Evolutionary conservation across 106 monocot genomes (phyloP), one percentile per base, ranked within the genome.

Genomic region (Narthecium ossifragum): DNA sequence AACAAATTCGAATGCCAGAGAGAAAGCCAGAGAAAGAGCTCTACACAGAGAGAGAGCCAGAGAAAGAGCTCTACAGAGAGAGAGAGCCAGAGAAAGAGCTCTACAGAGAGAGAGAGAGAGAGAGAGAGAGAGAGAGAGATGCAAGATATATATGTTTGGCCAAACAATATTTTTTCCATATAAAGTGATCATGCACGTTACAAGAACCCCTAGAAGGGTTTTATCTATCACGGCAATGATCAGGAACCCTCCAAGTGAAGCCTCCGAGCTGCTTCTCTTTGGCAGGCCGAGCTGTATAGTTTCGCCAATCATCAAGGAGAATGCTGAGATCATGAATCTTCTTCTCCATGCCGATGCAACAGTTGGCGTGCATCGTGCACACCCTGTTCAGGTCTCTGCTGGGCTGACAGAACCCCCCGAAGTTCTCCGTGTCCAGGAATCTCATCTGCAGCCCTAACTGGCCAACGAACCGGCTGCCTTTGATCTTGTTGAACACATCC

Each of bases 311-410:
- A 0, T 58, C 55, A 7, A 65, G 26, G 10, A 73, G 2, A 14
- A 40, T 34, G 34, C 56, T 69, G 8, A 82, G 51, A 26, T 82
- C 76, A 24, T 70, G 45, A 24, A 77, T 28, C 37, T 82, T 82
- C 1, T 51, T 77, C 3, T 51, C n/a, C 2, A 82, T 11, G 15
- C 68, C 60, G 1, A 70, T 8, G 18, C 82, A 82, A 37, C 82
- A 77, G 31, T 73, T 73, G 3, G 82, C 77, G 46, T 82, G 82
- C 64, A 82, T 34, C 5, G 82, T 82, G 60, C 73, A 64, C 8
- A 73, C 38, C 54, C 61, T 64, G 34, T 48, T 61, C 7, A 70
- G 29, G 31, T 77, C 82, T 14, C 57, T 57, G n/a, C 65, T 46
- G 0, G 24, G 68, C 8, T 69, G 28, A 22, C 77, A 82, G 26